Percentiles rank a stretch among this genome's conserved stretches.
Evolutionary conservation across 768 basidiomycete species (phyloP).

Genomic region (Tulasnella calospora): DNA sequence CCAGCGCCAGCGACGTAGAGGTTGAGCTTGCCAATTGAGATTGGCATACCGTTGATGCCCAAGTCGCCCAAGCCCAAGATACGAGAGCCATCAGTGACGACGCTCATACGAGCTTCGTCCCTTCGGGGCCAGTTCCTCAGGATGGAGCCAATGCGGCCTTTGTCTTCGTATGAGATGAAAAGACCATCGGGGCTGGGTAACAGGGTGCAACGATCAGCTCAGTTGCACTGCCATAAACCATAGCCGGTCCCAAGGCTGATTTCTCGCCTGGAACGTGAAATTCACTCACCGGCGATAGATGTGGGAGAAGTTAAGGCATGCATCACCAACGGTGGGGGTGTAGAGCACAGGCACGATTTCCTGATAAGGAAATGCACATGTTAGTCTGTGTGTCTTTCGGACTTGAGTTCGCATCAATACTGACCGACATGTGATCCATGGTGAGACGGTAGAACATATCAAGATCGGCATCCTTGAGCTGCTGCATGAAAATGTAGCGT

Average conservation of each 20-base stretch:
- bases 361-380: slow-evolving; percentile 31
- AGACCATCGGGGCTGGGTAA: slow-evolving; percentile 50
- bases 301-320: slow-evolving; percentile 76
- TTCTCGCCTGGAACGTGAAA: neutral
- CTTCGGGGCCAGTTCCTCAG: slow-evolving; percentile 66
- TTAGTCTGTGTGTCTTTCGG: neutral
- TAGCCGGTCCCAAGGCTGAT: neutral
- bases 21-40: slow-evolving; percentile 88
- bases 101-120: slow-evolving; percentile 77
- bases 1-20: slow-evolving; percentile 88
- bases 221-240: neutral
- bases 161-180: slow-evolving; percentile 71
- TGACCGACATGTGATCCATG: slow-evolving; percentile 62
- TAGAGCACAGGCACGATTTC: slow-evolving; percentile 78
- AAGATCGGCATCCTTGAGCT: slow-evolving; percentile 66
- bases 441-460: slow-evolving; percentile 75
- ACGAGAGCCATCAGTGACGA: slow-evolving; percentile 86
- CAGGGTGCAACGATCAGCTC: slow-evolving; percentile 21
- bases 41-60: slow-evolving; percentile 48
- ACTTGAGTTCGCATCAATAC: slow-evolving; percentile 22
- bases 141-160: slow-evolving; percentile 68
- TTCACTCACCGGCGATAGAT: slow-evolving; percentile 52
- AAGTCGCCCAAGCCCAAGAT: slow-evolving; percentile 73
- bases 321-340: slow-evolving; percentile 89
- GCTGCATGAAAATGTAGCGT: slow-evolving; percentile 79